These are phyloP conservation scores for Lactifluus echinatus DNA, from an alignment of 768 basidiomycete genomes.

Conservation along the genomic window DNA sequence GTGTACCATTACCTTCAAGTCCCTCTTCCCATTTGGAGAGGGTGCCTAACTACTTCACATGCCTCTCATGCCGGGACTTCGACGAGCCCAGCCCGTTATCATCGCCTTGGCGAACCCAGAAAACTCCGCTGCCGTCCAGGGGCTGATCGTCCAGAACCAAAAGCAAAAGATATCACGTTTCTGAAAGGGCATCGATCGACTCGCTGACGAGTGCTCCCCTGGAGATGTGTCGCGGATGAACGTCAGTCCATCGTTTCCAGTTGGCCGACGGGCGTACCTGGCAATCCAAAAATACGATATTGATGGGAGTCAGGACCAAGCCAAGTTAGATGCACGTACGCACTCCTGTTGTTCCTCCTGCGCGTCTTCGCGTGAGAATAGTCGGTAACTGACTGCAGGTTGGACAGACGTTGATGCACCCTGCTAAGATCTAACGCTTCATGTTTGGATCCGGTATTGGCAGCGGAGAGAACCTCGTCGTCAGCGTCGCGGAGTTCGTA, in stretches of 20 bases:
- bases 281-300: slow-evolving; percentile 1
- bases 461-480: neutral
- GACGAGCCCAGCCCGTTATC: neutral
- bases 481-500: neutral
- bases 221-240: neutral
- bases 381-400: neutral
- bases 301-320: neutral
- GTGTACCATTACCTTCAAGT: neutral
- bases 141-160: neutral
- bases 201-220: neutral
- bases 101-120: neutral
- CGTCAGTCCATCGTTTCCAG: neutral
- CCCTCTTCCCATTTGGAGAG: neutral
- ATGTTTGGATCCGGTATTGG: neutral
- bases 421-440: neutral
- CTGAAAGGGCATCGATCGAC: neutral
- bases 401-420: neutral
- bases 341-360: neutral
- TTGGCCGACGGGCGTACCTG: neutral
- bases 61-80: neutral
- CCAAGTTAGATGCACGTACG: neutral
- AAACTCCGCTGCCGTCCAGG: neutral
- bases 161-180: neutral
- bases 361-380: neutral
- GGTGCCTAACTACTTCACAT: neutral